Percentiles rank a stretch among this genome's conserved stretches.
Evolutionary conservation across 257 asterid genomes (phyloP).

Genomic region (Lithospermum erythrorhizon): DNA sequence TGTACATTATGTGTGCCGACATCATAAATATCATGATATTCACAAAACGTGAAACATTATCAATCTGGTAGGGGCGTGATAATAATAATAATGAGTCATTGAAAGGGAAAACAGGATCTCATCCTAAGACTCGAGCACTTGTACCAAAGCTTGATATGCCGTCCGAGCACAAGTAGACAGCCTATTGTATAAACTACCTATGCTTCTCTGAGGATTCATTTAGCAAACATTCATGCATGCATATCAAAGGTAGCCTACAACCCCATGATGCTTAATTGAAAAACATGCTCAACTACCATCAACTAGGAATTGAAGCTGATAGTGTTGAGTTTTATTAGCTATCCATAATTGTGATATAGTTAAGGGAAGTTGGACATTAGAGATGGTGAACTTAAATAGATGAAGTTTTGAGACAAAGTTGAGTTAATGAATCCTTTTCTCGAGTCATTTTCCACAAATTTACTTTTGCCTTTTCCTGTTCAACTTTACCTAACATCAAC

Average conservation of each 20-base stretch:
- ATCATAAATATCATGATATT: too few relatives aligned
- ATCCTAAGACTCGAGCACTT: not conserved
- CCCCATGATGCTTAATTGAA: not conserved
- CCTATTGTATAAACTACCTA: too few relatives aligned
- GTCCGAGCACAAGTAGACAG: slow-evolving; percentile 19
- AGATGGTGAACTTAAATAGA: slow-evolving; percentile 22
- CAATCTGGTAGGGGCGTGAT: too few relatives aligned
- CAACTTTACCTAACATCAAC: slow-evolving; percentile 16
- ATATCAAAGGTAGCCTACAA: slow-evolving; percentile 1
- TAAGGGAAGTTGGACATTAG: slow-evolving; percentile 7
- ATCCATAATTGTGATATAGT: slow-evolving; percentile 25
- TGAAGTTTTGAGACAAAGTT: slow-evolving; percentile 4
- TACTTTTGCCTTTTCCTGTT: slow-evolving; percentile 10
- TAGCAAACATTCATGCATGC: slow-evolving; percentile 10
- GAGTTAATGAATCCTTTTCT: slow-evolving; percentile 2
- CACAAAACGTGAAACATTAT: too few relatives aligned
- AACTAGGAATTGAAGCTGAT: not conserved
- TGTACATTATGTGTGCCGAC: too few relatives aligned
- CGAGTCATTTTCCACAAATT: slow-evolving; percentile 27
- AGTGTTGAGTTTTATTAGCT: slow-evolving; percentile 2
- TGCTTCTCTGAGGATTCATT: too few relatives aligned
- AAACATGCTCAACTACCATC: not conserved
- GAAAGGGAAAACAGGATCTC: too few relatives aligned
- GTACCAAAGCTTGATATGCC: slow-evolving; percentile 5
- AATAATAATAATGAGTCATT: too few relatives aligned